phyloP scores from a whole-genome alignment of 257 asterid genomes.

The Penstemon davidsonii region DNA sequence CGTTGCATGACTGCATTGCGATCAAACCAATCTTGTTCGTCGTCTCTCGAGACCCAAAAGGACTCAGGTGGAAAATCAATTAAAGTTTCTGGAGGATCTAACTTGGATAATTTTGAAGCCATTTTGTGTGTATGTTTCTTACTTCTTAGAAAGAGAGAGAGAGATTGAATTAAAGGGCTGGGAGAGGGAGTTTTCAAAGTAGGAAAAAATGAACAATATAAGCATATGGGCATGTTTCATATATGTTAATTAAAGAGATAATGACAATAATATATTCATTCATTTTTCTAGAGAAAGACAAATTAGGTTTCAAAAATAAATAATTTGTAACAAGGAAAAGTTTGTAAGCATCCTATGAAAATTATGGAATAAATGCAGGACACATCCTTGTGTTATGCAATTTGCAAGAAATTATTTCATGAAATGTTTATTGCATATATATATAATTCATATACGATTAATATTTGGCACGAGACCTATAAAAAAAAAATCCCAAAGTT shows the following conservation, averaged over 20 bases:
- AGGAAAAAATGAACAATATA: conserved; percentile 20
- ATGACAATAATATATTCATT: conserved; percentile 32
- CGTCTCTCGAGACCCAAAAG: conserved; percentile 46
- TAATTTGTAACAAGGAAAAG: conserved; percentile 16
- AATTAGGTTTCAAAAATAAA: conserved; percentile 22
- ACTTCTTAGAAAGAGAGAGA: not conserved
- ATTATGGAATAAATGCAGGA: too few relatives aligned
- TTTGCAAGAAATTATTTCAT: too few relatives aligned
- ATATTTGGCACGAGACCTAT: too few relatives aligned
- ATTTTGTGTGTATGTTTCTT: not conserved
- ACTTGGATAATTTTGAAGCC: conserved; percentile 14
- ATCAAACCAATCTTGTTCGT: conserved; percentile 58
- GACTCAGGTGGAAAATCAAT: conserved; percentile 67
- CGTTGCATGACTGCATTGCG: conserved; percentile 60
- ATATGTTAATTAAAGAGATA: conserved; percentile 21
- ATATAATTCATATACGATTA: too few relatives aligned
- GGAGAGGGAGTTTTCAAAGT: too few relatives aligned
- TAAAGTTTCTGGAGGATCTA: conserved; percentile 27
- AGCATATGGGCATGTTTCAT: conserved; percentile 31
- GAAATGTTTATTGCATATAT: too few relatives aligned
- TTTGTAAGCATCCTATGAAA: not conserved
- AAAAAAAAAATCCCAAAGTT: too few relatives aligned
- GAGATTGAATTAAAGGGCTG: not conserved
- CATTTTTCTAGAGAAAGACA: conserved; percentile 18
- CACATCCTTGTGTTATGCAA: not conserved